Conservation (phyloP, 23 red algal genomes). For the Gracilariopsis chorda region DNA sequence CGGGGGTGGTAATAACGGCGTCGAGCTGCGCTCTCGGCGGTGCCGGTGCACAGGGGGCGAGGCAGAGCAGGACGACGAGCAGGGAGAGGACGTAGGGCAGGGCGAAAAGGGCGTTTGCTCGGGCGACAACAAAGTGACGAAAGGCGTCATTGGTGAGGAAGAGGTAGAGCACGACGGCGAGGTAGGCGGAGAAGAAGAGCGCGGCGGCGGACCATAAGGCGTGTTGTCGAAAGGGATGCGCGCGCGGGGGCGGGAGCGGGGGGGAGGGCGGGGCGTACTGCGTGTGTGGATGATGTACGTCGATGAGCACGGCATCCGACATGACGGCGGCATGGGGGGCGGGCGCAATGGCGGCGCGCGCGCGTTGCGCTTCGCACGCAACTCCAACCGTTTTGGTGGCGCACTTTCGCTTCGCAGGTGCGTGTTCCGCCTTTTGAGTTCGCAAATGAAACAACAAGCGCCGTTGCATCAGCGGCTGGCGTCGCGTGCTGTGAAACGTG, state of each 20-base stretch:
- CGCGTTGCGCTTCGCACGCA: background rate
- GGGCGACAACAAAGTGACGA: slow-evolving; percentile 36
- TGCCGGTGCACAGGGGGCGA: slow-evolving; percentile 26
- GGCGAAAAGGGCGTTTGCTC: slow-evolving; percentile 33
- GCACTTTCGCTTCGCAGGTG: too few species aligned
- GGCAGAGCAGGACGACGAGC: slow-evolving; percentile 25
- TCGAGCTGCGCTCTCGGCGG: slow-evolving; percentile 29
- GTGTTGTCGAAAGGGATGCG: slow-evolving; percentile 42
- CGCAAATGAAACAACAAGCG: too few species aligned
- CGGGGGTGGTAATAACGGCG: slow-evolving; percentile 36
- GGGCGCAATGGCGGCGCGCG: background rate
- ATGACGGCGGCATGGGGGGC: background rate
- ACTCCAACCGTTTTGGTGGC: too few species aligned
- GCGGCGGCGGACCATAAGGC: slow-evolving; percentile 25
- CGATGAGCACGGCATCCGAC: slow-evolving; percentile 29
- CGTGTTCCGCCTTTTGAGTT: too few species aligned
- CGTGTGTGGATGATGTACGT: slow-evolving; percentile 6
- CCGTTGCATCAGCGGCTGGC: too few species aligned
- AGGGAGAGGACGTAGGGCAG: slow-evolving; percentile 46
- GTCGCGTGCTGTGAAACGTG: too few species aligned
- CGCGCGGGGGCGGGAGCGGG: slow-evolving; percentile 6
- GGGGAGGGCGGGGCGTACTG: slow-evolving; percentile 7
- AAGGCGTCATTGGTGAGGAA: slow-evolving; percentile 38
- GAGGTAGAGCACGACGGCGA: slow-evolving; percentile 34
- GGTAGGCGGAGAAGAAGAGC: slow-evolving; percentile 43